Evolutionary conservation across 116 monocot genomes (phyloP), one percentile per base, ranked within the genome.

Genomic region (Phalaenopsis hybrid): DNA sequence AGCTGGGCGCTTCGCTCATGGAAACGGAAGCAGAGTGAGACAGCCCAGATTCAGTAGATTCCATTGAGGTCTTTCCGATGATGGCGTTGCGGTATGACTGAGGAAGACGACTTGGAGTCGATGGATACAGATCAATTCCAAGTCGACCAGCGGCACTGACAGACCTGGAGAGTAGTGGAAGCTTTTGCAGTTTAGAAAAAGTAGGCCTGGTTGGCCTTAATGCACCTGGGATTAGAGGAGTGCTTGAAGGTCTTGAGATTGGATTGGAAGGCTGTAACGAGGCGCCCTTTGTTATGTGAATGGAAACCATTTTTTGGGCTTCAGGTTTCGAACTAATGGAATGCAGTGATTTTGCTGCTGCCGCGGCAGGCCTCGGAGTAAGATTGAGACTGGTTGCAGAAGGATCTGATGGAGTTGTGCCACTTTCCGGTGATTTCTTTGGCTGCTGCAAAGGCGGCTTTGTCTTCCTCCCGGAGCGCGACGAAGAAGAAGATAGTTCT

Each of bases 61-160:
- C 52, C 79, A 74, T 75, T 57, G 85, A 89, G 31, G 93, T 88
- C 57, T 85, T 95, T 23, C 98, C 93, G 5, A 90, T 89, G 63
- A 98, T 95, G 52, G 91, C 97, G 86, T 89, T 98, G 72, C 91
- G 85, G 78, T 98, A 98, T 10, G 98, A 93, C 57, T 95, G 98
- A 65, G 93, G 88, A 78, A 81, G 49, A 72, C 84, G 89, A 52
- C 9, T 44, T 23, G 75, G 46, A 46, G 75, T 81, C 85, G 80
- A 88, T 58, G 23, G 88, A 80, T 90, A 83, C 13, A 93, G 84
- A 41, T 93, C 91, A 15, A 78, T 74, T n/a, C 91, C 90, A 23
- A 92, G 75, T 58, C 89, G 86, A 84, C 90, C 93, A 74, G 91
- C 78, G 12, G 89, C 90, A 81, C 91, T 97, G 5, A 85, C 79